A percentile compares a stretch with the other conserved stretches of the same genome.
These are phyloP conservation scores for Ordospora colligata DNA, from an alignment of 371 early-diverging fungal species.

Conservation along the genomic window DNA sequence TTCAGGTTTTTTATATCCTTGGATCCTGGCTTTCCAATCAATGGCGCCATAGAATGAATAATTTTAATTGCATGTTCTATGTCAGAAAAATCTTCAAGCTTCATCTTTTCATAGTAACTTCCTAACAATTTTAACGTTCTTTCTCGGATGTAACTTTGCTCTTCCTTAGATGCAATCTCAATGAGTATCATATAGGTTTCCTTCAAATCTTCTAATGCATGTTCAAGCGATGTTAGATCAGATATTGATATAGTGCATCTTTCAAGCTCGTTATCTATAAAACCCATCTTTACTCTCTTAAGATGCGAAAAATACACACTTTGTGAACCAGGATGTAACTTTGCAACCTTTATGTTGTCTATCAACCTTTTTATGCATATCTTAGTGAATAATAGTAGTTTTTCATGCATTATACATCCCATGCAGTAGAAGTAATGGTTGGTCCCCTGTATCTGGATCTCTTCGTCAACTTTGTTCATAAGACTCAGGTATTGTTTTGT, in stretches of 20 bases:
- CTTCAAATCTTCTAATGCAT: not conserved
- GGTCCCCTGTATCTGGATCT: conserved; percentile 22
- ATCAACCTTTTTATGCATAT: conserved; percentile 19
- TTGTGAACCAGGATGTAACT: conserved; percentile 3
- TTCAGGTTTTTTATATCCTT: not conserved
- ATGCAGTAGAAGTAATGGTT: conserved; percentile 26
- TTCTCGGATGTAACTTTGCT: not conserved
- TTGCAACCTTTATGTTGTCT: not conserved
- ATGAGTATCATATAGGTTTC: not conserved
- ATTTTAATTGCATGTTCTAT: conserved; percentile 11
- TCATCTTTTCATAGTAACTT: not conserved
- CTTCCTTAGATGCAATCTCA: not conserved
- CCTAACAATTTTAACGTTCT: not conserved
- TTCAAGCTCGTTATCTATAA: not conserved
- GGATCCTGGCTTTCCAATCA: not conserved
- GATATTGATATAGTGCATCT: not conserved
- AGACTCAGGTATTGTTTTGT: conserved; percentile 4
- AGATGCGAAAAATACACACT: conserved; percentile 6
- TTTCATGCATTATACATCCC: not conserved
- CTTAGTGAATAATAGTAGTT: conserved; percentile 3
- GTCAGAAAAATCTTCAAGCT: not conserved
- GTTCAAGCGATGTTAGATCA: not conserved
- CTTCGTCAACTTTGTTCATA: conserved; percentile 16
- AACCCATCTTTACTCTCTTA: not conserved
- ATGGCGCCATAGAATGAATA: conserved; percentile 10